Evolutionary conservation across 2,329 filamentous ascomycete genomes (phyloP).

Genomic region (Truncatella angustata): DNA sequence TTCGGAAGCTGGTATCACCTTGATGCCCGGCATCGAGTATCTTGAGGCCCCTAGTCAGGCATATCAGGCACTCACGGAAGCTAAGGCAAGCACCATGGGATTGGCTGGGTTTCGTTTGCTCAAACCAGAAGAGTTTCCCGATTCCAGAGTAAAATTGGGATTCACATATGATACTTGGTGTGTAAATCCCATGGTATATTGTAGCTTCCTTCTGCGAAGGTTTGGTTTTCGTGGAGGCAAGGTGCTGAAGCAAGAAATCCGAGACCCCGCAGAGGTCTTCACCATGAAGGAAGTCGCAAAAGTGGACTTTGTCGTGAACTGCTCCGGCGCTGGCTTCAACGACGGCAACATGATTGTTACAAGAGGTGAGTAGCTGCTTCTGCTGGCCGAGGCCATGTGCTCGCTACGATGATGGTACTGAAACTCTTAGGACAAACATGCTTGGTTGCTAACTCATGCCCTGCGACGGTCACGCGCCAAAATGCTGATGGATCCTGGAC

Average conservation of each 20-base stretch:
- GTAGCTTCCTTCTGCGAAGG: conserved; percentile 42
- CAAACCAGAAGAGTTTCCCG: conserved; percentile 35
- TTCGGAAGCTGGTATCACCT: conserved; percentile 45
- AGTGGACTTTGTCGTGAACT: conserved; percentile 40
- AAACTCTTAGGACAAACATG: conserved; percentile 41
- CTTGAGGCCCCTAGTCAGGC: conserved; percentile 42
- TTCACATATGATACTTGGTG: conserved; percentile 55
- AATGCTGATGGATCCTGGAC: conserved; percentile 61
- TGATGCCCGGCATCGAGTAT: conserved; percentile 49
- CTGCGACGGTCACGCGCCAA: conserved; percentile 53
- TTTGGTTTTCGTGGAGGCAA: conserved; percentile 37
- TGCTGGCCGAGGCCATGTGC: too few relatives aligned
- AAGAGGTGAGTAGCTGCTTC: conserved; percentile 32
- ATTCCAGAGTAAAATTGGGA: conserved; percentile 40
- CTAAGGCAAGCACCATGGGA: conserved; percentile 29
- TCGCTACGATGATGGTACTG: neutral
- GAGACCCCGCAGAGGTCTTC: conserved; percentile 37
- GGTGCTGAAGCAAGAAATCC: conserved; percentile 32
- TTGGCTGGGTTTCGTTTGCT: conserved; percentile 38
- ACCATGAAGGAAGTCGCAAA: conserved; percentile 24
- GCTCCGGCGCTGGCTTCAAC: conserved; percentile 43
- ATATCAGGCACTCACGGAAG: conserved; percentile 36
- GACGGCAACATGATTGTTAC: conserved; percentile 41
- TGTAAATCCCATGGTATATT: conserved; percentile 54
- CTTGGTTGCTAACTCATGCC: conserved; percentile 34